Conservation (phyloP, 345 rosid genomes). For the Lagerstroemia speciosa region DNA sequence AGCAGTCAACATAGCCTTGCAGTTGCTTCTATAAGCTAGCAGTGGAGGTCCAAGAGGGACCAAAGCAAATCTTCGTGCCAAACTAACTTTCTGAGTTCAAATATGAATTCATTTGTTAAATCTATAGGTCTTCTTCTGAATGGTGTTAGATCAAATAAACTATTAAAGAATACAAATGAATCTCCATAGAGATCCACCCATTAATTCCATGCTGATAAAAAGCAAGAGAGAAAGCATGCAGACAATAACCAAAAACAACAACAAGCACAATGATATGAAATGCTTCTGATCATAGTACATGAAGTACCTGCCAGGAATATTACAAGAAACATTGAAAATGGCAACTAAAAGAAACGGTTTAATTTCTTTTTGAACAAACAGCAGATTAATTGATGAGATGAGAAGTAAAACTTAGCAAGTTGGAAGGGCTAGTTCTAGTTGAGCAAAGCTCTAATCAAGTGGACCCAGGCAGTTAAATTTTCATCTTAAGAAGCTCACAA, state of each 20-base stretch:
- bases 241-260: not conserved
- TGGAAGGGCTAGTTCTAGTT: not conserved
- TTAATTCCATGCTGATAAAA: not conserved
- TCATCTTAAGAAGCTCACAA: not conserved
- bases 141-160: not conserved
- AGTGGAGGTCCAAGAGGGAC: constrained; percentile 99
- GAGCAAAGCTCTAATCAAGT: not conserved
- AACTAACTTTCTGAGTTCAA: constrained; percentile 74
- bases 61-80: constrained; percentile 94
- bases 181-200: not conserved
- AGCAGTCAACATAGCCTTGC: constrained; percentile 88
- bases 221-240: not conserved
- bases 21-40: constrained; percentile 83
- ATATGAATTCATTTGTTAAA: constrained; percentile 8
- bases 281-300: not conserved
- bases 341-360: not conserved
- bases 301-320: not conserved
- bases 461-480: not conserved
- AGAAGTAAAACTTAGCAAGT: not conserved
- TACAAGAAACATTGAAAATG: too few relatives aligned
- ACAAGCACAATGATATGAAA: not conserved
- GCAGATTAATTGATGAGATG: not conserved
- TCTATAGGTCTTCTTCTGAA: not conserved
- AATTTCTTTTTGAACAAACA: not conserved
- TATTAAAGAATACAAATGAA: not conserved